Percentiles rank a stretch among this genome's conserved stretches.
phyloP scores from a whole-genome alignment of 2,329 filamentous ascomycete species.

The Aaosphaeria arxii region DNA sequence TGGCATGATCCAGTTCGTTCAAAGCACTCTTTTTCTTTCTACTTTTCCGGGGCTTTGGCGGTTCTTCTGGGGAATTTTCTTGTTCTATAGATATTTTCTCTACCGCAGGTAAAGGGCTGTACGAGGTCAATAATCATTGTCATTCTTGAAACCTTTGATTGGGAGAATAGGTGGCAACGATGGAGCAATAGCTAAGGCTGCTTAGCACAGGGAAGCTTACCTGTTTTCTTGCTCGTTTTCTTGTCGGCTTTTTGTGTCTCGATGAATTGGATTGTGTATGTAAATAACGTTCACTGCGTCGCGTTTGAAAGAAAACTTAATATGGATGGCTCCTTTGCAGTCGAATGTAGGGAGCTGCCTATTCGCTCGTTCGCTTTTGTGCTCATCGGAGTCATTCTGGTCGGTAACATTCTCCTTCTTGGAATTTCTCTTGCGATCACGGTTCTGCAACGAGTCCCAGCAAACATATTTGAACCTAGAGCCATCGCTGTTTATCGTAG shows the following conservation, averaged over 20 bases:
- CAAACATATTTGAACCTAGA: slow-evolving; percentile 32
- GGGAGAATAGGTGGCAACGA: too few relatives aligned
- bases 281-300: slow-evolving; percentile 35
- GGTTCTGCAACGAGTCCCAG: slow-evolving; percentile 31
- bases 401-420: slow-evolving; percentile 15
- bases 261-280: slow-evolving; percentile 34
- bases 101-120: too few relatives aligned
- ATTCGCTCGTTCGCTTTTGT: slow-evolving; percentile 2
- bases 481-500: slow-evolving; percentile 27
- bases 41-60: too few relatives aligned
- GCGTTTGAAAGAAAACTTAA: slow-evolving; percentile 34
- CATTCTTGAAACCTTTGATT: too few relatives aligned
- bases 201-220: too few relatives aligned
- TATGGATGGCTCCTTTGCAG: slow-evolving; percentile 31
- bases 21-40: too few relatives aligned
- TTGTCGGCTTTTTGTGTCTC: slow-evolving; percentile 15
- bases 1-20: too few relatives aligned
- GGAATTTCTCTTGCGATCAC: slow-evolving; percentile 19
- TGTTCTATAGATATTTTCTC: too few relatives aligned
- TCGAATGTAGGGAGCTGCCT: slow-evolving; percentile 21
- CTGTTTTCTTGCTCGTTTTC: background rate
- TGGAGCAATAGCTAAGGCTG: too few relatives aligned
- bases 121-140: too few relatives aligned
- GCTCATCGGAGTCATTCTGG: slow-evolving; percentile 3
- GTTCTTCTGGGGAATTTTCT: too few relatives aligned